Evolutionary conservation across 257 asterid species (phyloP).

Genomic region (Gentiana straminea): DNA sequence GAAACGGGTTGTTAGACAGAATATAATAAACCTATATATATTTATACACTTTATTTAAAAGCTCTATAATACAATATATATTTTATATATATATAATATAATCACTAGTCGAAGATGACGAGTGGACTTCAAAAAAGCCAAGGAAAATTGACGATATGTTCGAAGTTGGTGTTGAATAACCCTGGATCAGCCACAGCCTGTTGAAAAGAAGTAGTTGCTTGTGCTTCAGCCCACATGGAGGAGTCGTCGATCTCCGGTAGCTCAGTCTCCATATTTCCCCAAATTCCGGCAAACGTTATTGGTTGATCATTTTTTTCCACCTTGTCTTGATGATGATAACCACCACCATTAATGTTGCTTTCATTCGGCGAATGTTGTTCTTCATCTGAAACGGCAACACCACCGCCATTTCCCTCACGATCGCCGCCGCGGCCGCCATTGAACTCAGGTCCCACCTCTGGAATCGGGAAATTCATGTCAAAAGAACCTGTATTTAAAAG

Average conservation of each 20-base stretch:
- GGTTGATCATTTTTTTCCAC: neutral
- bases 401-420: neutral
- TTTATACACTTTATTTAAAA: no score
- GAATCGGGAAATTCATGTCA: no score
- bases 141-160: neutral
- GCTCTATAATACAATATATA: no score
- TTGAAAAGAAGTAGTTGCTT: conserved; percentile 31
- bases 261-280: conserved; percentile 18
- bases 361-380: neutral
- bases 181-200: conserved; percentile 31
- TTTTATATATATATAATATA: no score
- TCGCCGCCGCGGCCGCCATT: no score
- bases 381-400: neutral
- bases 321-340: neutral
- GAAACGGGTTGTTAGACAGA: no score
- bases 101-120: no score
- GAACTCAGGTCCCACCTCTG: no score
- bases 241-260: conserved; percentile 53
- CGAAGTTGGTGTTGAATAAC: conserved; percentile 14
- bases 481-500: no score
- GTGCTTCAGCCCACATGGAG: conserved; percentile 53
- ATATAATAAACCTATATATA: no score
- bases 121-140: no score
- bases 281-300: conserved; percentile 3
- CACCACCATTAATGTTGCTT: no score